Evolutionary conservation across 352 stramenopile species (phyloP).

Genomic region (Globisporangium middletonii): DNA sequence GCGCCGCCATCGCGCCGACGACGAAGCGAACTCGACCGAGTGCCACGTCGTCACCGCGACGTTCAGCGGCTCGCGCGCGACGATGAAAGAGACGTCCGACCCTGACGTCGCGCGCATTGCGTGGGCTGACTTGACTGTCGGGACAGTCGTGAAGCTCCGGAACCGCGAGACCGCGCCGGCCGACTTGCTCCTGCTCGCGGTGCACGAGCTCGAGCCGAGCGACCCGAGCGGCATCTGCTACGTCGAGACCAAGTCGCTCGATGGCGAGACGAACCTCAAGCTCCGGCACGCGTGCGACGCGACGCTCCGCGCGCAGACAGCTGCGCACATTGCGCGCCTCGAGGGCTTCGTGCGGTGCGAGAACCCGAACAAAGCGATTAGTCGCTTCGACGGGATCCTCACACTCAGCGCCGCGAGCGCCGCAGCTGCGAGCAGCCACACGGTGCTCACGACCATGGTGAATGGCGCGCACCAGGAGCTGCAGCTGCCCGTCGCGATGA

Average conservation of each 20-base stretch:
- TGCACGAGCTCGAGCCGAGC: slow-evolving; percentile 56
- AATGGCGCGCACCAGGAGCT: not conserved
- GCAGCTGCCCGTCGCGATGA: slow-evolving; percentile 58
- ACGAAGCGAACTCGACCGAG: slow-evolving; percentile 73
- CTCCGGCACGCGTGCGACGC: slow-evolving; percentile 67
- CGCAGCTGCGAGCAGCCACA: slow-evolving; percentile 5
- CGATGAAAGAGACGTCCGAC: slow-evolving; percentile 28
- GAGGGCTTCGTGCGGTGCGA: slow-evolving; percentile 60
- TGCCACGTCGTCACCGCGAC: slow-evolving; percentile 51
- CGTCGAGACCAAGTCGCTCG: slow-evolving; percentile 91
- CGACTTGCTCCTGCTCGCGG: slow-evolving; percentile 79
- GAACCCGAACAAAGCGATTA: slow-evolving; percentile 76
- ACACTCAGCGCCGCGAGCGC: slow-evolving; percentile 21
- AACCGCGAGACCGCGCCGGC: slow-evolving; percentile 79
- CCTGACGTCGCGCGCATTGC: slow-evolving; percentile 42
- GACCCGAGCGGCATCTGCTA: slow-evolving; percentile 64
- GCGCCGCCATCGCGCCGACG: slow-evolving; percentile 67
- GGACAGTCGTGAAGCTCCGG: slow-evolving; percentile 72
- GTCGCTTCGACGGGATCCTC: slow-evolving; percentile 67
- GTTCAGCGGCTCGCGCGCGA: slow-evolving; percentile 29
- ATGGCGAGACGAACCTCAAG: slow-evolving; percentile 93
- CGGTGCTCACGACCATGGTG: not conserved
- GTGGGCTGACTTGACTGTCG: slow-evolving; percentile 78
- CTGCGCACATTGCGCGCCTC: slow-evolving; percentile 65
- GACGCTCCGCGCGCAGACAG: slow-evolving; percentile 70